A percentile compares a stretch with the other conserved stretches of the same genome.
Evolutionary conservation across 2,329 filamentous ascomycete species (phyloP).

Genomic region (Orbilia brochopaga): DNA sequence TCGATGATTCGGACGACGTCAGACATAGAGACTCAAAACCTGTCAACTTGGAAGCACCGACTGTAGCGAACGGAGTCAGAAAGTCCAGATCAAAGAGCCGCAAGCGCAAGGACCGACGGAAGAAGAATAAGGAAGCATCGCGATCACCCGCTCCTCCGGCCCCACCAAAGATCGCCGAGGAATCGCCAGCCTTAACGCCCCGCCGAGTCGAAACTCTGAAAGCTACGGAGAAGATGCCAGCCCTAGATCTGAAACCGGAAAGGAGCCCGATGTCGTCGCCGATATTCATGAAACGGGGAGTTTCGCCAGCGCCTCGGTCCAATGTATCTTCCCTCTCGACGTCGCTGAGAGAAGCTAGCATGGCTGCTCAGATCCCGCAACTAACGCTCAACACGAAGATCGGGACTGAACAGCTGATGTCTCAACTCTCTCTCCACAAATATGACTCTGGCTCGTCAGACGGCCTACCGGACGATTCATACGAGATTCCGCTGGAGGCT

Average conservation of each 20-base stretch:
- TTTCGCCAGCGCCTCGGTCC: conserved; percentile 45
- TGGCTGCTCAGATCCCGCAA: conserved; percentile 46
- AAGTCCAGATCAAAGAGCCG: conserved; percentile 48
- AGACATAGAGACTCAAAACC: conserved; percentile 24
- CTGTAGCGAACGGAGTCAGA: conserved; percentile 28
- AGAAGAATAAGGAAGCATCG: conserved; percentile 34
- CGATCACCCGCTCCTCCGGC: conserved; percentile 30
- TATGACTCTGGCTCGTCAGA: conserved; percentile 38
- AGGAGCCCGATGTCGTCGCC: conserved; percentile 24
- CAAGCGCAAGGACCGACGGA: conserved; percentile 44
- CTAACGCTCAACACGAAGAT: conserved; percentile 46
- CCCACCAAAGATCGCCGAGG: conserved; percentile 32
- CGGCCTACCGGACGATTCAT: conserved; percentile 35
- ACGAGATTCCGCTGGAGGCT: conserved; percentile 38
- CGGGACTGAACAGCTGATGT: conserved; percentile 40
- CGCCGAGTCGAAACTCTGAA: conserved; percentile 37
- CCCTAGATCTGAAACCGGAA: conserved; percentile 32
- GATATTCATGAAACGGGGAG: conserved; percentile 40
- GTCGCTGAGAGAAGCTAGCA: conserved; percentile 40
- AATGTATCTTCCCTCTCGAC: conserved; percentile 46
- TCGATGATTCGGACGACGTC: conserved; percentile 24
- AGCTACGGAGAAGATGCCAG: conserved; percentile 23
- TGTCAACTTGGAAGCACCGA: conserved; percentile 17
- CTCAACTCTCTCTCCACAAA: conserved; percentile 43
- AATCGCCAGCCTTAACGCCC: conserved; percentile 33